Conservation (phyloP, 2,329 filamentous ascomycete species). For the Ambrosiella cleistominuta region DNA sequence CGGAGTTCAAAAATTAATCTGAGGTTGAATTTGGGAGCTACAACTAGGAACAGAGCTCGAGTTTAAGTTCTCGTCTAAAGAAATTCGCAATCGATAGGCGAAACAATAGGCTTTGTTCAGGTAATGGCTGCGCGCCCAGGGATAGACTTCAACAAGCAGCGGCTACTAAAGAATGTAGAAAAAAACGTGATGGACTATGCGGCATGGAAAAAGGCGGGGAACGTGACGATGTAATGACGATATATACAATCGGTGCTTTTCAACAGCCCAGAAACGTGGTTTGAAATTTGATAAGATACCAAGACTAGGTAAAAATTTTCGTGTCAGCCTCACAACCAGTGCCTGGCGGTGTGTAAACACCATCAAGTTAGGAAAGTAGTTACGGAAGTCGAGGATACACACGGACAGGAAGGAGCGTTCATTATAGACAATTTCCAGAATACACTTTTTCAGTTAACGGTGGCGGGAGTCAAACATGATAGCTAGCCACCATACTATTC, state of each 20-base stretch:
- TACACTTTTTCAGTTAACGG: not conserved
- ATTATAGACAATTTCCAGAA: not conserved
- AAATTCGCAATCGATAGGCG: not conserved
- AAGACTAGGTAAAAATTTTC: not conserved
- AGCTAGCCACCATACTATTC: not conserved
- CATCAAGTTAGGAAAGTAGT: not conserved
- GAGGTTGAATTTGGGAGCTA: not conserved
- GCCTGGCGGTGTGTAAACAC: too few species aligned
- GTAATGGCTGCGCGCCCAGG: not conserved
- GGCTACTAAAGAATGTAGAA: not conserved
- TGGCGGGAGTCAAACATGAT: not conserved
- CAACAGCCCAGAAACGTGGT: not conserved
- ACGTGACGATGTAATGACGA: too few species aligned
- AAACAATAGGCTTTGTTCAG: conserved; percentile 11
- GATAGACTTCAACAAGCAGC: not conserved
- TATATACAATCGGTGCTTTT: too few species aligned
- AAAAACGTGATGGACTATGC: not conserved
- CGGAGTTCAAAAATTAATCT: not conserved
- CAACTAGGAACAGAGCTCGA: not conserved
- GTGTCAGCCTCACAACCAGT: not conserved
- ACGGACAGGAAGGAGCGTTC: not conserved
- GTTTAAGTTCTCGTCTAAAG: not conserved
- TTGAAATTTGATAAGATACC: not conserved
- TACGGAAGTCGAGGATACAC: not conserved
- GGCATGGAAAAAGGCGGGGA: too few species aligned